Conservation (phyloP, 202 grass and related monocot genomes). For the Zizania palustris region DNA sequence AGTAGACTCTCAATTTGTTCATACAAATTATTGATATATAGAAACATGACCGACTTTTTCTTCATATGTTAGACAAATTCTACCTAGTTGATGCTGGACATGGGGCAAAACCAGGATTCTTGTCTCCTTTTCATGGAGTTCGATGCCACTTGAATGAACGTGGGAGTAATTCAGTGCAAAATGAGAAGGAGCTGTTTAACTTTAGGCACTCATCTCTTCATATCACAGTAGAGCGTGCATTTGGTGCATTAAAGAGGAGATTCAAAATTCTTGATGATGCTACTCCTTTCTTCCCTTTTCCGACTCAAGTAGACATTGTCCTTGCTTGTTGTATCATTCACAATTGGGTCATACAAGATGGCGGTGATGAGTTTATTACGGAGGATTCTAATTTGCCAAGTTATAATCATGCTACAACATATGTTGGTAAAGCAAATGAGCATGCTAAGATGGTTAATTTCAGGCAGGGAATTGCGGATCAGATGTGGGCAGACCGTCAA, state of each 20-base stretch:
- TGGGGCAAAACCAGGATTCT: constrained; percentile 20
- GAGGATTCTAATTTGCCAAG: too few relatives aligned
- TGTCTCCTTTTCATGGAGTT: constrained; percentile 2
- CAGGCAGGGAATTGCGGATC: too few relatives aligned
- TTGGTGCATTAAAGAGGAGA: too few relatives aligned
- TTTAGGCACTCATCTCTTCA: constrained; percentile 14
- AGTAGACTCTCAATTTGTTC: too few relatives aligned
- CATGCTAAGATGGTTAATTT: too few relatives aligned
- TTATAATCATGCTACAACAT: too few relatives aligned
- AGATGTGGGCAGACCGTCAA: too few relatives aligned
- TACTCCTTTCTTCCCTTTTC: neutral
- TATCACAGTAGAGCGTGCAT: neutral
- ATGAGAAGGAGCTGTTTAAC: constrained; percentile 28
- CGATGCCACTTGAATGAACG: constrained; percentile 24
- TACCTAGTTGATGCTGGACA: constrained; percentile 23
- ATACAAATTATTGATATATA: too few relatives aligned
- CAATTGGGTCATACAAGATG: neutral
- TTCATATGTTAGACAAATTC: constrained; percentile 23
- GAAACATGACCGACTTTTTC: neutral
- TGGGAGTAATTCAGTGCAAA: neutral
- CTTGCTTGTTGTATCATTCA: neutral
- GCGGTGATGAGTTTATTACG: neutral
- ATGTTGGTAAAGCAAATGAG: too few relatives aligned
- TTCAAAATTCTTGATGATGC: neutral
- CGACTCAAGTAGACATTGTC: neutral